Conservation (phyloP, 139 green algal genomes). For the Chlamydomonas sp. region DNA sequence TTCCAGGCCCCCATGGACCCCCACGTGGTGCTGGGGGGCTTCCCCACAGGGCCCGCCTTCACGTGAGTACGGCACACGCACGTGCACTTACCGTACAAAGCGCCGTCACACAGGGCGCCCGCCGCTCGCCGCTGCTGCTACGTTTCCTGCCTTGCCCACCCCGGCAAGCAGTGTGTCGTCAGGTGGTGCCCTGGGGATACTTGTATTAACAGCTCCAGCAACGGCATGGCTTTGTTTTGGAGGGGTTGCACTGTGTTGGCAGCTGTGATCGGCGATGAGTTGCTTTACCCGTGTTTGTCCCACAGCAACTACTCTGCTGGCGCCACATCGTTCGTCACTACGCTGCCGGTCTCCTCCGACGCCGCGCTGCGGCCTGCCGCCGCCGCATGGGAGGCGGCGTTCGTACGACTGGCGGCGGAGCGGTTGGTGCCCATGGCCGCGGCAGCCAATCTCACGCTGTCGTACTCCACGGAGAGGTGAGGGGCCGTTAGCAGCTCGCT, state of each 20-base stretch:
- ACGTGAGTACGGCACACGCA: conserved; percentile 28
- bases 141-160: background rate
- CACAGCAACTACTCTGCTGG: conserved; percentile 74
- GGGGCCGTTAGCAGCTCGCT: background rate
- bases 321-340: conserved; percentile 87
- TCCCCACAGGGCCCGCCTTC: conserved; percentile 56
- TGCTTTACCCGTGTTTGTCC: background rate
- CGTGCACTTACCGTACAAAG: too few relatives aligned
- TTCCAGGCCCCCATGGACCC: conserved; percentile 87
- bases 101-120: too few relatives aligned
- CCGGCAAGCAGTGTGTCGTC: too few relatives aligned
- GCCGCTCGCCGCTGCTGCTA: background rate
- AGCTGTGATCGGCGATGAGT: too few relatives aligned
- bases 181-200: too few relatives aligned
- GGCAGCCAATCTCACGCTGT: conserved; percentile 67
- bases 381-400: conserved; percentile 84
- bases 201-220: too few relatives aligned
- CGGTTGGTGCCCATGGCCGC: conserved; percentile 53
- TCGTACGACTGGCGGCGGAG: conserved; percentile 68
- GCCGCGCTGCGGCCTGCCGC: conserved; percentile 60
- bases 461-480: conserved; percentile 80
- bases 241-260: too few relatives aligned
- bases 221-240: too few relatives aligned
- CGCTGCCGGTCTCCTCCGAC: conserved; percentile 69
- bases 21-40: conserved; percentile 88